phyloP scores from a whole-genome alignment of 2,329 filamentous ascomycete species.

The Claviceps purpurea region DNA sequence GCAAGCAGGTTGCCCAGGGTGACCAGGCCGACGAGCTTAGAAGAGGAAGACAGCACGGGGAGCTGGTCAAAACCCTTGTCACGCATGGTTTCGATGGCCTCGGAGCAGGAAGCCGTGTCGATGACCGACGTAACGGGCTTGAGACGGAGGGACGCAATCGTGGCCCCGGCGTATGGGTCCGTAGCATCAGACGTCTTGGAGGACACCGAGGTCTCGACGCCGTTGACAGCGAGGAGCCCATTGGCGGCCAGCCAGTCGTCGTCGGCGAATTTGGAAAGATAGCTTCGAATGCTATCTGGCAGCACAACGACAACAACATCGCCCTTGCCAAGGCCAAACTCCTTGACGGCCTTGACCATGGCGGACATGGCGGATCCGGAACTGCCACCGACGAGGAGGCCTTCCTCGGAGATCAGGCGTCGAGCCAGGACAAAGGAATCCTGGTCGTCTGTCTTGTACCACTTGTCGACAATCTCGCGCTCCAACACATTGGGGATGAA shows the following conservation, averaged over 20 bases:
- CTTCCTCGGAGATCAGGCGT: slow-evolving; percentile 84
- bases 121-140: slow-evolving; percentile 87
- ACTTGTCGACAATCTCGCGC: slow-evolving; percentile 67
- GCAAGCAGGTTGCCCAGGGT: slow-evolving; percentile 90
- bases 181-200: slow-evolving; percentile 21
- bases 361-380: slow-evolving; percentile 86
- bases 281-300: slow-evolving; percentile 93
- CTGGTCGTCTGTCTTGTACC: slow-evolving; percentile 95
- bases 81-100: slow-evolving; percentile 94
- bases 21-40: slow-evolving; percentile 75
- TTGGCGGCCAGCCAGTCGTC: slow-evolving; percentile 98
- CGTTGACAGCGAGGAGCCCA: slow-evolving; percentile 60
- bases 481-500: slow-evolving; percentile 93
- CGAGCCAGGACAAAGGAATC: slow-evolving; percentile 88
- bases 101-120: slow-evolving; percentile 57
- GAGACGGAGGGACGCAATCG: slow-evolving; percentile 68
- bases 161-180: slow-evolving; percentile 66
- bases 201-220: slow-evolving; percentile 33
- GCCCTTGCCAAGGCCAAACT: slow-evolving; percentile 62
- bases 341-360: slow-evolving; percentile 61
- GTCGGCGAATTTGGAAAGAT: slow-evolving; percentile 95
- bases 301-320: slow-evolving; percentile 85
- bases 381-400: slow-evolving; percentile 82
- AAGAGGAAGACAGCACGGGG: slow-evolving; percentile 63
- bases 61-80: slow-evolving; percentile 98